These are phyloP conservation scores for Fraxinus dipetala DNA, from an alignment of 305 asterid genomes.

Conservation along the genomic window DNA sequence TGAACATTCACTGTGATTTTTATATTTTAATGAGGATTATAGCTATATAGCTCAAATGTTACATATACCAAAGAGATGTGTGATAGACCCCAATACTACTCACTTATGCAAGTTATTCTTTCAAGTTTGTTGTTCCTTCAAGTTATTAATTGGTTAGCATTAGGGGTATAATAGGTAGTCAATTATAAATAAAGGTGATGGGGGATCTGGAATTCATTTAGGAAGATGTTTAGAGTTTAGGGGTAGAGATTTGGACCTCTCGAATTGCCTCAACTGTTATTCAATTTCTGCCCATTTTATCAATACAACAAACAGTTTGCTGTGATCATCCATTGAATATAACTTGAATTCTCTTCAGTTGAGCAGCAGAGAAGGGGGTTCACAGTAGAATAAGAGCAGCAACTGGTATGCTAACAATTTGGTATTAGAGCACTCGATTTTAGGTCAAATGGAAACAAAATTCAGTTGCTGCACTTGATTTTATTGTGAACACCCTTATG, in stretches of 20 bases:
- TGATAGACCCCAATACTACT: background rate
- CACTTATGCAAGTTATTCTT: background rate
- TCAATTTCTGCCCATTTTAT: background rate
- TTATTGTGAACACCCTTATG: too few species aligned
- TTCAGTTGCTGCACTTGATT: background rate
- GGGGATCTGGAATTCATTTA: background rate
- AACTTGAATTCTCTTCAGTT: background rate
- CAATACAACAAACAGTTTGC: background rate
- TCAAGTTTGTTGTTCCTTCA: background rate
- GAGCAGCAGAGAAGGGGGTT: background rate
- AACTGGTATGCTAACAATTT: background rate
- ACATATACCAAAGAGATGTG: background rate
- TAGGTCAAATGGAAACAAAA: background rate
- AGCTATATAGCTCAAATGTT: background rate
- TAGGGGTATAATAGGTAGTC: background rate
- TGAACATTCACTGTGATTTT: background rate
- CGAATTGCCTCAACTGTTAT: background rate
- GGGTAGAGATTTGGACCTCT: background rate
- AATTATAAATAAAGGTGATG: background rate
- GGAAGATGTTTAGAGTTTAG: background rate
- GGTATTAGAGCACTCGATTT: background rate
- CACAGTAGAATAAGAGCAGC: background rate
- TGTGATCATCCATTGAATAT: background rate
- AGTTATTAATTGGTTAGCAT: background rate
- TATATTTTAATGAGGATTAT: background rate